Percentiles rank a stretch among this genome's conserved stretches.
phyloP scores from a whole-genome alignment of 768 basidiomycete species.

The Russula brevipes region DNA sequence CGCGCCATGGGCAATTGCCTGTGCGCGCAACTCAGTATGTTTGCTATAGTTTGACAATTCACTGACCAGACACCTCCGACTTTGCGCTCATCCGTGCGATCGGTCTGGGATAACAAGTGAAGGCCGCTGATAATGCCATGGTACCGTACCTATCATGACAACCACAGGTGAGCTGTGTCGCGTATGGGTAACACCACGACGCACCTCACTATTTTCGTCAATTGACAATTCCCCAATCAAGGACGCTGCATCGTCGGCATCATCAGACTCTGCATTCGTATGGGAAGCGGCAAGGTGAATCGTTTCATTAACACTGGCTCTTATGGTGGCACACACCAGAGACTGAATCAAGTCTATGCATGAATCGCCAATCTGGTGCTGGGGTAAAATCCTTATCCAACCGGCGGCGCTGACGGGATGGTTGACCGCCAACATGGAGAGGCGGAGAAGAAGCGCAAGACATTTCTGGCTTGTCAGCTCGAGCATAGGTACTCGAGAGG shows the following conservation, averaged over 20 bases:
- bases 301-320: background rate
- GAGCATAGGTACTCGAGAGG: constrained; percentile 50
- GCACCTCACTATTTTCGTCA: constrained; percentile 70
- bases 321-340: constrained; percentile 16
- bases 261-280: constrained; percentile 22
- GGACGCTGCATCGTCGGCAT: constrained; percentile 41
- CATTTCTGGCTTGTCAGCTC: constrained; percentile 20
- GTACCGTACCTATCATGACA: constrained; percentile 62
- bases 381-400: constrained; percentile 34
- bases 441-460: constrained; percentile 2
- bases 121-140: constrained; percentile 76
- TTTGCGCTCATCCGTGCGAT: constrained; percentile 61
- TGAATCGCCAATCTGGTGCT: constrained; percentile 49
- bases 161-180: constrained; percentile 30
- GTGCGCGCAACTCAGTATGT: constrained; percentile 12
- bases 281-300: background rate
- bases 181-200: constrained; percentile 16
- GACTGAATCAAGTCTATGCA: constrained; percentile 51
- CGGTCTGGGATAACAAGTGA: constrained; percentile 62
- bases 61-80: constrained; percentile 63
- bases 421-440: constrained; percentile 25
- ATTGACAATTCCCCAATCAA: constrained; percentile 66
- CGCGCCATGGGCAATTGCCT: constrained; percentile 72
- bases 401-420: constrained; percentile 44
- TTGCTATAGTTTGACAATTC: background rate